Evolutionary conservation across 2,329 filamentous ascomycete genomes (phyloP).

Genomic region (Fusarium guadeloupense): DNA sequence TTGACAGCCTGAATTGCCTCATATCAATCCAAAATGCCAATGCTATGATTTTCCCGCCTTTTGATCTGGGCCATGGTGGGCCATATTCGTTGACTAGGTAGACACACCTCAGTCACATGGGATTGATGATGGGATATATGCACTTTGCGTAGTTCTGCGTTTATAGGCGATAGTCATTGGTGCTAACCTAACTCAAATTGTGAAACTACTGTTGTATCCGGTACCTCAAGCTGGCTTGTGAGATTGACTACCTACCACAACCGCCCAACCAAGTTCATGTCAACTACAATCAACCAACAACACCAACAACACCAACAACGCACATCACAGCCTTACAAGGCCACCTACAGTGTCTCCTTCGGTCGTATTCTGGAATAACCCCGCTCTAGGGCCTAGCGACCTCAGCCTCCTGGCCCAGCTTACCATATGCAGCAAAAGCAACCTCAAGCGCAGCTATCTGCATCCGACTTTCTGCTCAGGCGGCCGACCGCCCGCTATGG

Average conservation of each 20-base stretch:
- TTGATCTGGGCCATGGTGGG: conserved; percentile 13
- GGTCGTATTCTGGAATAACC: conserved; percentile 25
- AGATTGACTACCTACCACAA: not conserved
- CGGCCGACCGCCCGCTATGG: conserved; percentile 38
- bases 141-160: conserved; percentile 12
- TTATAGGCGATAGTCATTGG: not conserved
- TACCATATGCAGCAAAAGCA: conserved; percentile 14
- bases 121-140: conserved; percentile 16
- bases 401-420: conserved; percentile 12
- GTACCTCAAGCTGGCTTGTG: not conserved
- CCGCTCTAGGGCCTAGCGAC: conserved; percentile 9
- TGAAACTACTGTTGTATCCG: not conserved
- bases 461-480: conserved; percentile 35
- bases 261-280: not conserved
- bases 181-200: not conserved
- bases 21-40: not conserved
- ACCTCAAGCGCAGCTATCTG: conserved; percentile 22
- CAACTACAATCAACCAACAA: not conserved
- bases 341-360: conserved; percentile 4
- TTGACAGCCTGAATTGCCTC: conserved; percentile 4
- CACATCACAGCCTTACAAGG: conserved; percentile 20
- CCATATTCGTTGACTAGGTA: conserved; percentile 8
- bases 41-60: conserved; percentile 9
- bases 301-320: conserved; percentile 6
- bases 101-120: conserved; percentile 21